Evolutionary conservation across 2,329 filamentous ascomycete genomes (phyloP).

Genomic region (Capronia epimyces): DNA sequence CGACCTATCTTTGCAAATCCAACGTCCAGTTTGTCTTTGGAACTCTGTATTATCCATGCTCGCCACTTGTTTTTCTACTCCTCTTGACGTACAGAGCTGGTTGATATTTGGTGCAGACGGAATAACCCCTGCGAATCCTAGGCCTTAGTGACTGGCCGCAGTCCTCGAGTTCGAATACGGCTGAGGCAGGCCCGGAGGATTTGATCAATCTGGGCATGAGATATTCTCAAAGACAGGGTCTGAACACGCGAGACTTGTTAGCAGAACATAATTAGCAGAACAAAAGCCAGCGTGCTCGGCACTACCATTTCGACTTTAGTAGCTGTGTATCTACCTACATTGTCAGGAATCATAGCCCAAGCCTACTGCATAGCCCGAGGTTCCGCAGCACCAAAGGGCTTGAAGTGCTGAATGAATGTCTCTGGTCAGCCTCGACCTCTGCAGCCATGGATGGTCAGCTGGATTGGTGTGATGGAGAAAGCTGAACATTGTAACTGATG

Average conservation of each 20-base stretch:
- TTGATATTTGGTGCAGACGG: not conserved
- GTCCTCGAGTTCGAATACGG: constrained; percentile 49
- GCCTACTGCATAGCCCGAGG: constrained; percentile 2
- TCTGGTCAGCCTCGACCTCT: too few species aligned
- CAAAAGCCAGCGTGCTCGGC: too few species aligned
- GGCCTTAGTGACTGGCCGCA: constrained; percentile 35
- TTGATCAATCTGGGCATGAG: too few species aligned
- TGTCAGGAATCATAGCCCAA: constrained; percentile 1
- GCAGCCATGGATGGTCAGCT: too few species aligned
- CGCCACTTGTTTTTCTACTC: constrained; percentile 1
- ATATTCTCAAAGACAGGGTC: constrained; percentile 53
- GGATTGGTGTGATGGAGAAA: too few species aligned
- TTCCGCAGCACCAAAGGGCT: not conserved
- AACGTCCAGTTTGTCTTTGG: constrained; percentile 19
- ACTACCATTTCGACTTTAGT: too few species aligned
- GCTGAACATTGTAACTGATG: too few species aligned
- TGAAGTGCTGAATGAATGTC: not conserved
- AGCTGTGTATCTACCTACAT: not conserved
- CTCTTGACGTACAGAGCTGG: not conserved
- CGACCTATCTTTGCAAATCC: constrained; percentile 3
- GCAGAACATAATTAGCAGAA: too few species aligned
- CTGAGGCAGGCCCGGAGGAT: constrained; percentile 45
- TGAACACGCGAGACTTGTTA: too few species aligned
- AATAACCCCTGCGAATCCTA: constrained; percentile 1
- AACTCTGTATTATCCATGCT: constrained; percentile 15